phyloP scores from a whole-genome alignment of 2,329 filamentous ascomycete species.

The Cercospora zeina region DNA sequence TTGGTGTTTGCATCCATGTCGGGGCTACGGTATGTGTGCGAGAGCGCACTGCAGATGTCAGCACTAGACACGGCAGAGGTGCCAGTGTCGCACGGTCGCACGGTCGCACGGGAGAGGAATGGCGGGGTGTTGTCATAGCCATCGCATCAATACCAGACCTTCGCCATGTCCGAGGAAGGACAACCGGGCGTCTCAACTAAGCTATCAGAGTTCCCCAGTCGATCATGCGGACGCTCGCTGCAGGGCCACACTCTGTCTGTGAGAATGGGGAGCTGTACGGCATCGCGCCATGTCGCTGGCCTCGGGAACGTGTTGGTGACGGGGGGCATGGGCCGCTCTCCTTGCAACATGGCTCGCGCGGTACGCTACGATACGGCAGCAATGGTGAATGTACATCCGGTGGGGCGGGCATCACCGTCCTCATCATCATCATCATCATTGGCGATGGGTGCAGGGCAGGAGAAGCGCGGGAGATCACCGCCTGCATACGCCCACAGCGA shows the following conservation, averaged over 20 bases:
- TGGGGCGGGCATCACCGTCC: not conserved
- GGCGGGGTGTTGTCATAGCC: too few species aligned
- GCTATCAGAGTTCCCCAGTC: not conserved
- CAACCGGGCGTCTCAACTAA: too few species aligned
- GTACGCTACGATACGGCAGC: not conserved
- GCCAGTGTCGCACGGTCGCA: too few species aligned
- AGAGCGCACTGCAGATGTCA: not conserved
- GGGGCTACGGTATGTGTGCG: not conserved
- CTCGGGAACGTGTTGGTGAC: not conserved
- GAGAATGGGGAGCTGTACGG: not conserved
- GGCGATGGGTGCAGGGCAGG: not conserved
- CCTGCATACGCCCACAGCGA: not conserved
- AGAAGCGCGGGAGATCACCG: constrained; percentile 4
- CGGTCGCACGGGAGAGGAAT: not conserved
- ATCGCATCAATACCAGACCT: too few species aligned
- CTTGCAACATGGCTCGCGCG: not conserved
- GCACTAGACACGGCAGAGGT: not conserved
- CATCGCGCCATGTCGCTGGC: not conserved
- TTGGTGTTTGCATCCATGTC: constrained; percentile 1
- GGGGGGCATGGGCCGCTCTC: not conserved
- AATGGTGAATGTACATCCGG: not conserved
- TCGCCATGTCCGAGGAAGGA: too few species aligned
- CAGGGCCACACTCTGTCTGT: constrained; percentile 4
- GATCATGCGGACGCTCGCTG: constrained; percentile 4
- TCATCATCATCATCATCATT: too few species aligned